Base-by-base conservation (phyloP, 192 early-diverging fungal species). In the Podochytrium sp. region DNA sequence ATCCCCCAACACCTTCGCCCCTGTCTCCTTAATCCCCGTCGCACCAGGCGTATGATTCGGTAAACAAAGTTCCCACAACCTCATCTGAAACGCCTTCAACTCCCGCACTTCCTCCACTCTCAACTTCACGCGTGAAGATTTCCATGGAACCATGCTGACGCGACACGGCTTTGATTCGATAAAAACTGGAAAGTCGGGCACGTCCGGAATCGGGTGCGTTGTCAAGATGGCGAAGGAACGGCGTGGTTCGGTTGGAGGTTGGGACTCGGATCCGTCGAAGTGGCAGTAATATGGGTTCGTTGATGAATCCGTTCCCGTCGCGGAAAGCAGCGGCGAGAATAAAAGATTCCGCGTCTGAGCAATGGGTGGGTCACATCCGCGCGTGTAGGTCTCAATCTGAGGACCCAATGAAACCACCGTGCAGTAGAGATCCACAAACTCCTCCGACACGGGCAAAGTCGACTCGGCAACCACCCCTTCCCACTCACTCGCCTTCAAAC, bases 141-240 rank as follows among this genome's bases (percentile, higher is more conserved):
- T 41, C 61, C 64, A 80, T 35, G 2, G 35, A 18, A 53, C 3
- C 1, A 83, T 32, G 40, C 73, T 61, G 27, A 84, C 80, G 2
- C 27, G 66, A 47, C 77, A 84, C 12, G 74, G 41, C 16, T 0
- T 23, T 14, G 12, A n/a, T 52, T 32, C 29, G 10, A 84, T 55
- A 66, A 71, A 80, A 14, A 80, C 23, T 38, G 39, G 29, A 37
- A 84, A 80, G 3, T 42, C 18, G 0, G 74, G 80, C 18, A 84
- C 66, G 1, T 64, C 43, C n/a, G 80, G 78, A 39, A 82, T 61
- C 30, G 77, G 77, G 14, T 6, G 3, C 20, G 29, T 27, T 7
- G 80, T 84, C 14, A 84, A 39, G 29, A 84, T 67, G 10, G 80
- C 80, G 23, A 84, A 53, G 0, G 77, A 75, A 5, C 72, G 77